Base-by-base conservation (phyloP, 2,329 filamentous ascomycete genomes). In the Pyrenophora graminea region DNA sequence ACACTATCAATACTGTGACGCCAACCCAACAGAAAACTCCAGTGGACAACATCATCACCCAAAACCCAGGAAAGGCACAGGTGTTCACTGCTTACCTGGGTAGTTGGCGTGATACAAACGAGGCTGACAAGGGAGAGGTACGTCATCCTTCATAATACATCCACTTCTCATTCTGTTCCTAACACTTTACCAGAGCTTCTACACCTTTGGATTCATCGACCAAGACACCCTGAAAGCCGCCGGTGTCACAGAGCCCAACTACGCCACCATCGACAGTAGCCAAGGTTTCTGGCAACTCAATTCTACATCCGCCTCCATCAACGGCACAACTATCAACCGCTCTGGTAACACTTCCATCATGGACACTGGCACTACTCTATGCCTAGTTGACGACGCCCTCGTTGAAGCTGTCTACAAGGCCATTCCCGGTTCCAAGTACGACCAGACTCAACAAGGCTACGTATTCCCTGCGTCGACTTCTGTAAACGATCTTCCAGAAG, bases 291-390 rank as follows among this genome's bases (percentile, higher is more conserved):
- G 85, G 85, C 71, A 80, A 49, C 80, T 88, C 64, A 78, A 75
- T 10, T 75, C 82, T 4, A 75, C 76, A 15, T 81, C 80, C 27
- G 75, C 75, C 19, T 67, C 84, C 39, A 83, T 82, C 46, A 69
- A 71, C 45, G 67, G 68, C 15, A 33, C 61, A 10, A 62, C 74
- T 64, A 71, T 77, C 39, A 44, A 34, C 17, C 55, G 63, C 4
- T 54, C 51, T 3, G 30, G 34, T n/a, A 66, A 74, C 36, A 61
- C 71, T 37, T 67, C 75, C 41, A 79, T 84, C 68, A 83, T 84
- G 65, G 86, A 89, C 71, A 89, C 86, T 1, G 86, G 86, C 34
- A 88, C 86, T 34, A 85, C 85, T 0, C 82, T 89, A 23, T 72
- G 86, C 45, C 76, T 87, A 41, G 71, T 87, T 8, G 81, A 82